A percentile compares a stretch with the other conserved stretches of the same genome.
Evolutionary conservation across 169 alveolate genomes (phyloP).

Genomic region (Plasmodium sp.): DNA sequence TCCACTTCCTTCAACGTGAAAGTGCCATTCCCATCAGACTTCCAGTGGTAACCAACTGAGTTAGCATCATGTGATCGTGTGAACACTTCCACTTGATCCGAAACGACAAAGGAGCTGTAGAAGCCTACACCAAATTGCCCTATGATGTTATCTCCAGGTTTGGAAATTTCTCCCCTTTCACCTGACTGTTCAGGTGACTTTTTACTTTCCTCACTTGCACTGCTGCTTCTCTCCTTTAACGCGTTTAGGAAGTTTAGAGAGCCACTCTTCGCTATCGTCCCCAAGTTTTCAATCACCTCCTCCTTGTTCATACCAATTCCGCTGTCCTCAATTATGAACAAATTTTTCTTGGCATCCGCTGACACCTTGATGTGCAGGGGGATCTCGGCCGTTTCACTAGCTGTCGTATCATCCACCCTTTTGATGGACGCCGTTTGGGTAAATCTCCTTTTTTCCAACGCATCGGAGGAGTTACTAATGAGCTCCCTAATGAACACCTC

Average conservation of each 20-base stretch:
- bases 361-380: conserved; percentile 85
- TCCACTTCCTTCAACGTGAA: conserved; percentile 81
- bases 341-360: conserved; percentile 87
- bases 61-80: conserved; percentile 90
- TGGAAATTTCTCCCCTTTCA: background rate
- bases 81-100: conserved; percentile 92
- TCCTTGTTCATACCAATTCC: conserved; percentile 97
- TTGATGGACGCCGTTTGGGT: conserved; percentile 75
- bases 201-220: conserved; percentile 1
- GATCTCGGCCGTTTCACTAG: background rate
- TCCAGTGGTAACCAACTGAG: conserved; percentile 86
- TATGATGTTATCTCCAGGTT: conserved; percentile 83
- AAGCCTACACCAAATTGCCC: conserved; percentile 96
- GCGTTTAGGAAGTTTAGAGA: conserved; percentile 94
- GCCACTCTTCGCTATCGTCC: conserved; percentile 99
- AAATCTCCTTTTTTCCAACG: conserved; percentile 97
- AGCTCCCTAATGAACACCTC: conserved; percentile 98
- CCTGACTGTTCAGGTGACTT: background rate
- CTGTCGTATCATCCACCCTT: conserved; percentile 4
- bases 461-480: conserved; percentile 99
- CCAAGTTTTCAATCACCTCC: conserved; percentile 94
- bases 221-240: conserved; percentile 38
- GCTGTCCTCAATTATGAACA: conserved; percentile 90
- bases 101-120: conserved; percentile 92
- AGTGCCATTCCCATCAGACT: conserved; percentile 83